A percentile compares a stretch with the other conserved stretches of the same genome.
Conservation (phyloP, 257 asterid genomes). For the Solanum megistacrolobum region DNA sequence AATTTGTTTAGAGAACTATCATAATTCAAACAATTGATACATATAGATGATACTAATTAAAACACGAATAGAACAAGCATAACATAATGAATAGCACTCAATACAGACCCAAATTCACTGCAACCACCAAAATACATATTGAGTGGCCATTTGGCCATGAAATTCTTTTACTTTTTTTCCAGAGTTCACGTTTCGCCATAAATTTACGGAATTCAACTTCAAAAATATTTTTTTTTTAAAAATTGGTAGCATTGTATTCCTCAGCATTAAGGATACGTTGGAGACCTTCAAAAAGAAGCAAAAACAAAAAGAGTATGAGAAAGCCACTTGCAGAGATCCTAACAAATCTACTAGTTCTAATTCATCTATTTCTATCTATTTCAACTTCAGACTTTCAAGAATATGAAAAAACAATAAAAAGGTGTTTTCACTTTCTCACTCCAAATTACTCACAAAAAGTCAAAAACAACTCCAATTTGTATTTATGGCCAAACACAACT, state of each 20-base stretch:
- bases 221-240: no score
- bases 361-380: no score
- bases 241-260: no score
- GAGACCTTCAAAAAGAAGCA: no score
- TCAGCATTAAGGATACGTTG: no score
- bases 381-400: background rate
- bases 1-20: background rate
- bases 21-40: background rate
- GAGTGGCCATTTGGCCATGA: background rate
- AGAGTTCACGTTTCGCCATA: background rate
- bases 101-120: background rate
- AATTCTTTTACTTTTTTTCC: no score
- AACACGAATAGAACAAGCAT: background rate
- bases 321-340: no score
- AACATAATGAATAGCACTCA: background rate
- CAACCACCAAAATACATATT: background rate
- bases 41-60: background rate
- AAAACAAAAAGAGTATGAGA: no score
- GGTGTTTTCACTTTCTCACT: background rate
- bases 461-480: no score
- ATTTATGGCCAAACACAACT: background rate
- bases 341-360: no score
- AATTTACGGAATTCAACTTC: background rate
- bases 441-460: background rate
- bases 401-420: background rate